Base-by-base conservation (phyloP, 164 flowering plant genomes). In the Cinnamomum chago region DNA sequence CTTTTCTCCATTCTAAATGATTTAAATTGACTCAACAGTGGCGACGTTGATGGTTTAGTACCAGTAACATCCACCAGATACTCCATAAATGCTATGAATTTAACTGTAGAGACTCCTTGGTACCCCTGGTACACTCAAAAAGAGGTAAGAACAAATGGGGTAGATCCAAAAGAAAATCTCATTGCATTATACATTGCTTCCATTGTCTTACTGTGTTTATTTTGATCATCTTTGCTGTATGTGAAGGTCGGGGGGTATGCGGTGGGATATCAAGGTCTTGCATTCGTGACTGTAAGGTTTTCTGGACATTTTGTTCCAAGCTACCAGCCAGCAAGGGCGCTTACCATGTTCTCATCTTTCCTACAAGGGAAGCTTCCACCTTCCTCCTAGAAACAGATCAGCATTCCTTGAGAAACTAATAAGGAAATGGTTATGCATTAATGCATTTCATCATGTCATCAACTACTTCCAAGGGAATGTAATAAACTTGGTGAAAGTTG, bases 261-360 rank as follows among this genome's bases (percentile, higher is more conserved):
- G 0, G 84, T 77, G 14, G 80, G 11, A 73, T 85, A 85, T 33
- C 22, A 76, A 72, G 73, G 77, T 27, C 25, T 85, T 68, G 78
- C 85, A 50, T 86, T 86, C 24, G 83, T 75, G 52, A 86, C 86
- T 1, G 69, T 86, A 50, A 80, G 87, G 68, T 87, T 85, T 50
- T 78, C 87, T 5, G 86, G 86, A 15, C 87, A 79, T 60, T 64
- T 58, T 24, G 86, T 82, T 64, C 85, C 87, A 13, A 83, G 82
- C 20, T 77, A 78, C 50, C 84, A 83, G 55, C 86, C 86, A 13
- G 79, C 67, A 6, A 70, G 83, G 18, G 80, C 81, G 14, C 79
- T 83, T 23, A 24, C 77, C 18, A 23, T 84, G 17, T 62, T 81
- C 75, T 67, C 80, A 15, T 78, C 83, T n/a, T 84, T 84, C 77